A percentile compares a stretch with the other conserved stretches of the same genome.
Evolutionary conservation across 176 grass and related monocot genomes (phyloP).

Genomic region (Triticum aestivum): DNA sequence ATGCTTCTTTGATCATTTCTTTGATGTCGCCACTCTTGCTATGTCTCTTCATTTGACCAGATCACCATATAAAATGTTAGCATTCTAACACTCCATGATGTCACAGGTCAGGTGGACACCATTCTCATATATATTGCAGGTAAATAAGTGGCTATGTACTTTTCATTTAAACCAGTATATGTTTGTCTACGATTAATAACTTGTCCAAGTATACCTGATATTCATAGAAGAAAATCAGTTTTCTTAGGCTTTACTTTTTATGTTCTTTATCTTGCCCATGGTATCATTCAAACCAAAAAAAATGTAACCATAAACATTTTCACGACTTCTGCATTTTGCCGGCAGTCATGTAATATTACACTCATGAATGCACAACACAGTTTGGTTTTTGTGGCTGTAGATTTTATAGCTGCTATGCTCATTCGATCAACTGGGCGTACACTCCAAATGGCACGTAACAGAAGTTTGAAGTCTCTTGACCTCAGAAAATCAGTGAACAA

Average conservation of each 20-base stretch:
- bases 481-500: conserved; percentile 47
- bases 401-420: conserved; percentile 85
- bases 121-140: conserved; percentile 76
- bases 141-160: conserved; percentile 31
- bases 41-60: background rate
- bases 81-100: conserved; percentile 28
- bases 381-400: conserved; percentile 98
- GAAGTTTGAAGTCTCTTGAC: conserved; percentile 62
- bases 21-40: background rate
- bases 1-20: conserved; percentile 6
- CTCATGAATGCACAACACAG: conserved; percentile 75
- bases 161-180: background rate
- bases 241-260: background rate
- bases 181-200: background rate
- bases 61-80: background rate
- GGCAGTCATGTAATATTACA: conserved; percentile 1
- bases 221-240: background rate
- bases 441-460: conserved; percentile 55
- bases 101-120: conserved; percentile 57
- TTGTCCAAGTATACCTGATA: background rate
- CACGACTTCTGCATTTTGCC: background rate
- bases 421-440: conserved; percentile 72
- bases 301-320: background rate
- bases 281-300: background rate
- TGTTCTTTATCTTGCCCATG: conserved; percentile 20